Percentiles rank a stretch among this genome's conserved stretches.
These are phyloP conservation scores for Discostella pseudostelligera DNA, from an alignment of 108 stramenopile genomes.

Conservation along the genomic window DNA sequence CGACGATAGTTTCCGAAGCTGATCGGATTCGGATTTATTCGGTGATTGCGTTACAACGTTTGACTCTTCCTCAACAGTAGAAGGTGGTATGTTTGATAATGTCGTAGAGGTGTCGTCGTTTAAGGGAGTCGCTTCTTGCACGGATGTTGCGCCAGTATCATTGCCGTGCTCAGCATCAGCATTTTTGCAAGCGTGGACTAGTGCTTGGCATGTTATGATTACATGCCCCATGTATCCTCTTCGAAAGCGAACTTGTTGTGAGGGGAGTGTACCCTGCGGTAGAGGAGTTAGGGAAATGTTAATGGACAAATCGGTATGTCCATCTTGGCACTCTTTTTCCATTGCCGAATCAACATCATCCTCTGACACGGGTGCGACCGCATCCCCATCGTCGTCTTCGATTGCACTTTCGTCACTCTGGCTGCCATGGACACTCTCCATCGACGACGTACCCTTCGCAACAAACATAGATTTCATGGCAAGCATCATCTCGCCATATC, in stretches of 20 bases:
- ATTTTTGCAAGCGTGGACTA: constrained; percentile 77
- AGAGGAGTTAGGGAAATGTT: background rate
- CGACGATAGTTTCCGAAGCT: constrained; percentile 30
- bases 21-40: constrained; percentile 7
- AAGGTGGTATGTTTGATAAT: constrained; percentile 3
- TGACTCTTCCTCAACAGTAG: constrained; percentile 7
- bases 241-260: constrained; percentile 39
- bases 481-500: constrained; percentile 8
- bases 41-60: constrained; percentile 15
- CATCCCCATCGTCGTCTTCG: constrained; percentile 22
- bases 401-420: constrained; percentile 6
- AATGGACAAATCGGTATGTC: background rate
- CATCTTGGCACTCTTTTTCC: constrained; percentile 49
- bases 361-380: constrained; percentile 60
- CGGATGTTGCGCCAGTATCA: background rate
- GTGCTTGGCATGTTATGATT: constrained; percentile 92
- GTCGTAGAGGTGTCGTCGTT: background rate
- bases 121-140: background rate
- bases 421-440: constrained; percentile 13
- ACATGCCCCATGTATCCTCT: constrained; percentile 95
- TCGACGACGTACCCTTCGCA: constrained; percentile 18
- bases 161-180: constrained; percentile 6
- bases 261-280: constrained; percentile 1
- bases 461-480: constrained; percentile 26
- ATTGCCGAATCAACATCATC: constrained; percentile 71